A percentile compares a stretch with the other conserved stretches of the same genome.
Evolutionary conservation across 352 stramenopile species (phyloP).

Genomic region (Globisporangium splendens): DNA sequence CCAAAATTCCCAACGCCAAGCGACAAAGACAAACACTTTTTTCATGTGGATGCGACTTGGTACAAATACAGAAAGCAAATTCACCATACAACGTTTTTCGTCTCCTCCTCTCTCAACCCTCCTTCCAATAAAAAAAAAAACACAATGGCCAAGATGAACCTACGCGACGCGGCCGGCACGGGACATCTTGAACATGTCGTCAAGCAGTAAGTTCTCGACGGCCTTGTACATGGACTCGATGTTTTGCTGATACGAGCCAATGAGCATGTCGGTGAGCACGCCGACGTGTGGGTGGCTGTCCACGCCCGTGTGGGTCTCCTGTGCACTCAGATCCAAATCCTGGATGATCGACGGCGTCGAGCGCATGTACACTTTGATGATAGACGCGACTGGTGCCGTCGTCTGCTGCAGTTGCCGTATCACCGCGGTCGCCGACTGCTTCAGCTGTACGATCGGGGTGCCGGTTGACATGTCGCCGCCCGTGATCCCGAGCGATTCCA

Average conservation of each 20-base stretch:
- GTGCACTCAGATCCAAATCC: conserved; percentile 1
- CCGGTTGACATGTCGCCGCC: conserved; percentile 1
- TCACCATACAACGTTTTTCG: too few species aligned
- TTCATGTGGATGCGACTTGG: too few species aligned
- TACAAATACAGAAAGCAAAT: too few species aligned
- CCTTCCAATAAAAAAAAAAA: too few species aligned
- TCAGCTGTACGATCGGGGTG: conserved; percentile 14
- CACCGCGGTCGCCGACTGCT: conserved; percentile 12
- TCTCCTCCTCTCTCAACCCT: too few species aligned
- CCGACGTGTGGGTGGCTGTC: conserved; percentile 13
- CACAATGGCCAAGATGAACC: too few species aligned
- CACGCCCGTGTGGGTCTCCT: neutral
- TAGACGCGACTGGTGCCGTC: conserved; percentile 14
- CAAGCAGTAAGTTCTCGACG: conserved; percentile 16
- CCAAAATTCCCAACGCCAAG: too few species aligned
- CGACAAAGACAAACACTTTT: too few species aligned
- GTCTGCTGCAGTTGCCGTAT: conserved; percentile 9
- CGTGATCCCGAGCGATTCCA: conserved; percentile 16
- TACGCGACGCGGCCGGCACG: too few species aligned
- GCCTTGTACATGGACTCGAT: conserved; percentile 18
- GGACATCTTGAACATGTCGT: conserved; percentile 12
- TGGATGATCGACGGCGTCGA: conserved; percentile 17
- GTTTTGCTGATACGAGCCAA: conserved; percentile 18
- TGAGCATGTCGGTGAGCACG: conserved; percentile 19
- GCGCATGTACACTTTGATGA: conserved; percentile 16